Base-by-base conservation (phyloP, 208 protist genomes). In the Acanthamoeba royreba region DNA sequence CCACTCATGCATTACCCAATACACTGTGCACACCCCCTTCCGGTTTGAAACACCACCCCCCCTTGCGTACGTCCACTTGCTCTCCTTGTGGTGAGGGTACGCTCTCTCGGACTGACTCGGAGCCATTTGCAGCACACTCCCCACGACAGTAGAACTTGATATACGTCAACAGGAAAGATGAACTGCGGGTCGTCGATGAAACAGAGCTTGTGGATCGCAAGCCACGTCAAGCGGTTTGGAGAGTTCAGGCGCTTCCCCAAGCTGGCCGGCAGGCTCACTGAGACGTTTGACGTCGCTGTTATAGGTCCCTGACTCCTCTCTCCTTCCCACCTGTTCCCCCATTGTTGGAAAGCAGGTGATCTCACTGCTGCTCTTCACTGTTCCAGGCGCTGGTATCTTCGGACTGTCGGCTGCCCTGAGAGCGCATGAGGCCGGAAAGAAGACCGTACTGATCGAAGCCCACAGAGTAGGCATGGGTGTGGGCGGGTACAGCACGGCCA, bases 381-480 rank as follows among this genome's bases (percentile, higher is more conserved):
- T 33, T n/a, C n/a, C 63, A 81, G 79, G 79, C n/a, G 79, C 45
- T 28, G 79, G 79, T 25, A 88, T 88, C 33, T 53, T 88, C 47
- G 79, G 79, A 25, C 79, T 88, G 4, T 46, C 79, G 31, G 22
- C 79, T 4, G 79, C 79, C 2, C 79, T 88, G 28, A 88, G 45
- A 33, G 46, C 61, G 5, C 43, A 88, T 33, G 79, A 88, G 33
- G 28, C 52, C n/a, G 79, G 79, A 31, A 88, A 88, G 22, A 31
- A 28, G 45, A 38, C 49, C 1, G 79, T 61, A 1, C 28, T 88
- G 22, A 42, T 88, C 25, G 79, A 88, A 33, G 79, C 47, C 2
- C 47, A 61, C n/a, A 25, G 79, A 22, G 79, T 88, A 25, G 79
- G 79, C 79, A 88, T 53, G 79, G 79, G 79, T 11, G 49, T 88